Evolutionary conservation across 2,329 filamentous ascomycete species (phyloP).

Genomic region (Aspergillus awamori): DNA sequence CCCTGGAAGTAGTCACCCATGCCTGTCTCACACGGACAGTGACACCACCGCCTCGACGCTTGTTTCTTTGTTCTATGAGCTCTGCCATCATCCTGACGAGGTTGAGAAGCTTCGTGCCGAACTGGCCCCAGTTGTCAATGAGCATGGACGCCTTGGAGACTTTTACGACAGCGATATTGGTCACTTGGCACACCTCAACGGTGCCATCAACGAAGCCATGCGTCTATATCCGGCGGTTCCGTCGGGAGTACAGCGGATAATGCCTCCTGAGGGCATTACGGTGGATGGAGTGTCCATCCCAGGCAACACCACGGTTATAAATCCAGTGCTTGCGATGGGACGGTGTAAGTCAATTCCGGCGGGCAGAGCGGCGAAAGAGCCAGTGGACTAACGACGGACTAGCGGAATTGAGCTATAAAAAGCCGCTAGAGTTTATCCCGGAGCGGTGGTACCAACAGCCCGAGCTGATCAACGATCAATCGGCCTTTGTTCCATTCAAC

Average conservation of each 20-base stretch:
- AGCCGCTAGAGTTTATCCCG: slow-evolving; percentile 27
- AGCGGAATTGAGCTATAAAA: slow-evolving; percentile 32
- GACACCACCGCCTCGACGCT: slow-evolving; percentile 49
- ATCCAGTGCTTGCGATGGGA: slow-evolving; percentile 27
- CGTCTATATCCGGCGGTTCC: slow-evolving; percentile 19
- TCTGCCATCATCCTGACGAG: slow-evolving; percentile 33
- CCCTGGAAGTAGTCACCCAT: no score
- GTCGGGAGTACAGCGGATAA: slow-evolving; percentile 13
- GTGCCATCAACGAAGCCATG: slow-evolving; percentile 21
- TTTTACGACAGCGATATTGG: slow-evolving; percentile 7
- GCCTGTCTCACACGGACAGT: slow-evolving; percentile 19
- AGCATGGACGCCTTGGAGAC: not conserved
- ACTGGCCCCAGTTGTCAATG: slow-evolving; percentile 25
- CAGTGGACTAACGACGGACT: not conserved
- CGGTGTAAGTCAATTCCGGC: slow-evolving; percentile 24
- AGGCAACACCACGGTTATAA: slow-evolving; percentile 25
- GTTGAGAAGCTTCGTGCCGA: slow-evolving; percentile 37
- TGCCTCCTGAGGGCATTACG: slow-evolving; percentile 22
- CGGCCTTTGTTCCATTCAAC: slow-evolving; percentile 40
- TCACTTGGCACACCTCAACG: slow-evolving; percentile 19
- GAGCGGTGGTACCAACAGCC: slow-evolving; percentile 41
- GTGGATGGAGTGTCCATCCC: slow-evolving; percentile 22
- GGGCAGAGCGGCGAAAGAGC: not conserved
- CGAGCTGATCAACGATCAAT: slow-evolving; percentile 37
- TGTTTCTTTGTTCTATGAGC: slow-evolving; percentile 46